phyloP scores from a whole-genome alignment of 169 alveolate genomes.

The Amoebophrya sp. region DNA sequence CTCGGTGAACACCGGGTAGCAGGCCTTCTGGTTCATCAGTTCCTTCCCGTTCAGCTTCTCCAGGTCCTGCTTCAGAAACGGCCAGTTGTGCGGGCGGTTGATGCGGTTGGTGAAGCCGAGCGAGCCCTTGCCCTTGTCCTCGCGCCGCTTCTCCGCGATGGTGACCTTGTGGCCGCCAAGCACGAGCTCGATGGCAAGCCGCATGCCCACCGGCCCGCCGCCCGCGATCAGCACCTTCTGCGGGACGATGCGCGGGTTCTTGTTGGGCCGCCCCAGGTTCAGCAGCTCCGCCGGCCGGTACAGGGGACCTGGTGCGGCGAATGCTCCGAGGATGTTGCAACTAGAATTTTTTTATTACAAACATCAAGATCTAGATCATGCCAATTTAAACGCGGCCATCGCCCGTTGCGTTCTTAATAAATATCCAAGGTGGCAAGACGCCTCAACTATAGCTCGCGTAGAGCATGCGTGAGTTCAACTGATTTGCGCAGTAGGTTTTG shows the following conservation, averaged over 20 bases:
- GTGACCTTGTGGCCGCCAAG: conserved; percentile 28
- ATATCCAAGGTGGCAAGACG: too few relatives aligned
- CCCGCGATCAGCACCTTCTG: neutral
- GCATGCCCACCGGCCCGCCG: conserved; percentile 29
- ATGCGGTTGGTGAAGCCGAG: conserved; percentile 9
- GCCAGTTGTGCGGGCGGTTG: conserved; percentile 28
- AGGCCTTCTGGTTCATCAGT: conserved; percentile 18
- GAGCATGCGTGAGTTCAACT: too few relatives aligned
- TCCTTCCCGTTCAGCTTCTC: conserved; percentile 24
- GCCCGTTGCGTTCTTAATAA: too few relatives aligned
- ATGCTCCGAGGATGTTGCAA: too few relatives aligned
- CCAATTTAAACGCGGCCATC: too few relatives aligned
- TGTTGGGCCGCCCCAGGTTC: conserved; percentile 18
- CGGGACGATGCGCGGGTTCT: conserved; percentile 12
- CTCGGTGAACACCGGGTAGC: conserved; percentile 31
- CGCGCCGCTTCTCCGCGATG: conserved; percentile 26
- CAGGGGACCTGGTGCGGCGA: conserved; percentile 17
- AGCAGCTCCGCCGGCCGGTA: conserved; percentile 9
- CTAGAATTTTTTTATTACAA: too few relatives aligned
- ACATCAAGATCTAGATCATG: too few relatives aligned
- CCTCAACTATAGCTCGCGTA: too few relatives aligned
- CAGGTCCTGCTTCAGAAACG: conserved; percentile 18
- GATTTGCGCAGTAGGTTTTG: too few relatives aligned
- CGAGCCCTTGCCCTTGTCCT: conserved; percentile 6
- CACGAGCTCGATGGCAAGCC: conserved; percentile 24